A percentile compares a stretch with the other conserved stretches of the same genome.
Conservation (phyloP, 352 stramenopile genomes). For the Phytophthora capsici region DNA sequence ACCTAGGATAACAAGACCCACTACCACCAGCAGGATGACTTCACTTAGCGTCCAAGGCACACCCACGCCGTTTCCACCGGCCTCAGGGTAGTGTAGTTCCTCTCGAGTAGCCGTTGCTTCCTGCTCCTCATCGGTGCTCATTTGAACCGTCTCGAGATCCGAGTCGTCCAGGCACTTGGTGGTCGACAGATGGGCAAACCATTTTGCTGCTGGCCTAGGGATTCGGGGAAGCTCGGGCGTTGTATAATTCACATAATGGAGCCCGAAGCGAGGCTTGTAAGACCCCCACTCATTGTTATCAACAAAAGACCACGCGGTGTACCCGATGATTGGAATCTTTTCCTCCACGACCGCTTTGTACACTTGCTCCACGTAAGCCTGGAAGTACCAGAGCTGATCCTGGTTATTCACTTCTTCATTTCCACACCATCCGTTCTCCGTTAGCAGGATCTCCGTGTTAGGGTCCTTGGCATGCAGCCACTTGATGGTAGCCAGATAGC, state of each 20-base stretch:
- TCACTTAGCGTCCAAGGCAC: constrained; percentile 41
- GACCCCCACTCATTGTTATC: constrained; percentile 96
- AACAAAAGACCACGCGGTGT: constrained; percentile 94
- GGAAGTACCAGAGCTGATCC: constrained; percentile 69
- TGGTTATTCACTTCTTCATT: constrained; percentile 56
- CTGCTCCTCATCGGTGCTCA: constrained; percentile 13
- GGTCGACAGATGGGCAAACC: constrained; percentile 60
- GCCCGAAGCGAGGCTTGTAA: constrained; percentile 60
- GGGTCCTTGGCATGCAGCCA: constrained; percentile 68
- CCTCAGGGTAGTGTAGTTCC: constrained; percentile 11
- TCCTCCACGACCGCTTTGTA: constrained; percentile 62
- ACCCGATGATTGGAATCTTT: constrained; percentile 86
- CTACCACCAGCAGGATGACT: constrained; percentile 34
- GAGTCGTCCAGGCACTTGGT: constrained; percentile 64
- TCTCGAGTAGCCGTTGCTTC: constrained; percentile 11
- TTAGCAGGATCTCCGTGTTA: constrained; percentile 59
- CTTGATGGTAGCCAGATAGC: constrained; percentile 68
- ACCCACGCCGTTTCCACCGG: constrained; percentile 5
- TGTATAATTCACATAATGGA: constrained; percentile 65
- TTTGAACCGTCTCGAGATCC: constrained; percentile 7
- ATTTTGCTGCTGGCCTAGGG: constrained; percentile 53
- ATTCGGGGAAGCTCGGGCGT: constrained; percentile 44
- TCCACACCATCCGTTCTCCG: constrained; percentile 72
- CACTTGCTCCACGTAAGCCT: constrained; percentile 62
- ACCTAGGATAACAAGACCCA: constrained; percentile 33